These are phyloP conservation scores for Phlebopus sp. DNA, from an alignment of 1,284 basidiomycete species.

Conservation along the genomic window DNA sequence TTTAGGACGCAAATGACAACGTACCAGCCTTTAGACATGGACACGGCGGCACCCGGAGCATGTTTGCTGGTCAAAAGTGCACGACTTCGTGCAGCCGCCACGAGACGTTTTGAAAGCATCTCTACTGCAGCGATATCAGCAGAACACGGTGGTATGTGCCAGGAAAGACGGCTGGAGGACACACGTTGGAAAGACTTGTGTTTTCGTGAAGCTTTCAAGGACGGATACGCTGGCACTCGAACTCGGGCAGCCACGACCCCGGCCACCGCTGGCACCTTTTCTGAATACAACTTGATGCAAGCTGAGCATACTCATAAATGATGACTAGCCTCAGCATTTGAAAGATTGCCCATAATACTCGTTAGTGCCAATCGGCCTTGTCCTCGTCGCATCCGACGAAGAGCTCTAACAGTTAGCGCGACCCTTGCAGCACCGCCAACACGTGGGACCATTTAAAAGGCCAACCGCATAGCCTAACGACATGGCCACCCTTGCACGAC, in stretches of 20 bases:
- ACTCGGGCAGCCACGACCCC: slow-evolving; percentile 13
- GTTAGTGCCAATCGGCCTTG: too few species aligned
- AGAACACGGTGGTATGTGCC: neutral
- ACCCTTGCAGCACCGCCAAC: slow-evolving; percentile 18
- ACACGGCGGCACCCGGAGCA: slow-evolving; percentile 35
- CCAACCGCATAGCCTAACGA: too few species aligned
- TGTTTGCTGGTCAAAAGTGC: slow-evolving; percentile 43
- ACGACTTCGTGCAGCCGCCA: slow-evolving; percentile 63
- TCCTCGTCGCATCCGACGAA: too few species aligned
- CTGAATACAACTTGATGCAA: too few species aligned
- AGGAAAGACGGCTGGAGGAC: neutral
- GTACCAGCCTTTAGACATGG: slow-evolving; percentile 53
- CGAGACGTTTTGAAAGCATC: slow-evolving; percentile 73
- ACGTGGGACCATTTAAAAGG: slow-evolving; percentile 16
- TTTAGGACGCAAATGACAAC: slow-evolving; percentile 17
- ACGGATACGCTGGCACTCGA: neutral
- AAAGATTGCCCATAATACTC: too few species aligned
- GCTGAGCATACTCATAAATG: too few species aligned
- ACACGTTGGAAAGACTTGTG: neutral
- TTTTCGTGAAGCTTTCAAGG: neutral
- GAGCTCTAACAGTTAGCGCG: neutral
- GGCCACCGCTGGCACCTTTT: slow-evolving; percentile 2
- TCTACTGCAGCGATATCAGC: neutral
- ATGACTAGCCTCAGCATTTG: too few species aligned
- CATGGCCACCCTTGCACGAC: slow-evolving; percentile 32